Evolutionary conservation across 371 early-diverging fungal genomes (phyloP).

Genomic region (Rhizopus delemar): DNA sequence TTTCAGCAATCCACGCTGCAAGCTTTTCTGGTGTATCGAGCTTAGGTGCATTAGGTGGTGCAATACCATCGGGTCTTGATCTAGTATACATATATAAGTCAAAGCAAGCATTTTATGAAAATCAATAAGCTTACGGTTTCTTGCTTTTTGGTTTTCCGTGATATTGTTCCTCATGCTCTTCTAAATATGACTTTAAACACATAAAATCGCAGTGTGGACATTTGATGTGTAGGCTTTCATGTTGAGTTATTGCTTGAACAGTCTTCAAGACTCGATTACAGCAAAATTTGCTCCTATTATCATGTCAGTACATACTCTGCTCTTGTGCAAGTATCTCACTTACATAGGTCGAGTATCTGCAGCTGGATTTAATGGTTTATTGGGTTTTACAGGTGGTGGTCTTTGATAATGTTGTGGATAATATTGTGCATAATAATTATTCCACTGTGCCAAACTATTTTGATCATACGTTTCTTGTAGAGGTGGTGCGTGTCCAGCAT

Average conservation of each 20-base stretch:
- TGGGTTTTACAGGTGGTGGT: not conserved
- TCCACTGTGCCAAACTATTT: constrained; percentile 2
- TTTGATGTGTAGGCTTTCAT: constrained; percentile 36
- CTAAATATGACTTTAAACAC: constrained; percentile 27
- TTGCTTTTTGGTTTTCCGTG: constrained; percentile 32
- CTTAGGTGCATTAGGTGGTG: constrained; percentile 48
- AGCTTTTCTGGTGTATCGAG: constrained; percentile 63
- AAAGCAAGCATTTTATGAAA: not conserved
- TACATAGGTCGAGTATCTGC: constrained; percentile 4
- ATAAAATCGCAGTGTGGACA: constrained; percentile 36
- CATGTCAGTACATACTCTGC: not conserved
- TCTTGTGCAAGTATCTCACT: not conserved
- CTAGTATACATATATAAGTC: constrained; percentile 1
- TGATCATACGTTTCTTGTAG: not conserved
- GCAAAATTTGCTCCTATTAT: constrained; percentile 24
- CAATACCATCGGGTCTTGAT: constrained; percentile 43
- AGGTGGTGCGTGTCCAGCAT: not conserved
- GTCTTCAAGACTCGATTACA: constrained; percentile 35
- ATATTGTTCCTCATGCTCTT: constrained; percentile 30
- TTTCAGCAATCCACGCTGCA: constrained; percentile 66
- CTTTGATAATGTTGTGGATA: not conserved
- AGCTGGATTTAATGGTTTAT: not conserved
- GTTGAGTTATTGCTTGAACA: constrained; percentile 29
- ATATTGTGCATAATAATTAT: constrained; percentile 4
- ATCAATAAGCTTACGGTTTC: constrained; percentile 19